phyloP scores from a whole-genome alignment of 1,284 basidiomycete species.

The Cryptococcus sp. region DNA sequence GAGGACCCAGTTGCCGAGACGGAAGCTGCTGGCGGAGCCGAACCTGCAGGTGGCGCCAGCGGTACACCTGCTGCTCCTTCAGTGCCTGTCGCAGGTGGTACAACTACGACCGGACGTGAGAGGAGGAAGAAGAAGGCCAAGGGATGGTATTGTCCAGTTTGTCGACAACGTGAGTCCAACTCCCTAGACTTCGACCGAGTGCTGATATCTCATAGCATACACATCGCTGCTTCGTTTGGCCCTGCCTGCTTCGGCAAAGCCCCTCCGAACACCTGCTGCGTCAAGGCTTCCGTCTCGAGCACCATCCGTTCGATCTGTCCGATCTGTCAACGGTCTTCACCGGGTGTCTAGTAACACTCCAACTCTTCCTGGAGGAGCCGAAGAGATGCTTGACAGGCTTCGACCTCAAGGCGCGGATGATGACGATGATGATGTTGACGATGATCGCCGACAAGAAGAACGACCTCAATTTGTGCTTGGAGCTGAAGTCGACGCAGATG shows the following conservation, averaged over 20 bases:
- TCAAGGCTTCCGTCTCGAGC: slow-evolving; percentile 20
- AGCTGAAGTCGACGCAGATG: slow-evolving; percentile 10
- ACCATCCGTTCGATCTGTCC: slow-evolving; percentile 22
- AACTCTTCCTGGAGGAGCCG: slow-evolving; percentile 47
- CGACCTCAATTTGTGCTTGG: slow-evolving; percentile 23
- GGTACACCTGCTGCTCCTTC: slow-evolving; percentile 14
- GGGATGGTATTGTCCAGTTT: slow-evolving; percentile 91
- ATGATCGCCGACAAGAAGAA: slow-evolving; percentile 7
- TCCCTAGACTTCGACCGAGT: neutral
- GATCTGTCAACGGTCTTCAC: slow-evolving; percentile 17
- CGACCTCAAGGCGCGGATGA: slow-evolving; percentile 22
- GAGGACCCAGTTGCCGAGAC: slow-evolving; percentile 47
- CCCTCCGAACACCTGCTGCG: slow-evolving; percentile 12
- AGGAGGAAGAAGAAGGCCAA: slow-evolving; percentile 82
- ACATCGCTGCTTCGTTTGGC: slow-evolving; percentile 79
- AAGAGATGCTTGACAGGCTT: slow-evolving; percentile 40
- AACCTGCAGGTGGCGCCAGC: slow-evolving; percentile 21
- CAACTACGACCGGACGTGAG: slow-evolving; percentile 41
- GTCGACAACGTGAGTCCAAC: slow-evolving; percentile 67
- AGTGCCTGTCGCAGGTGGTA: slow-evolving; percentile 28
- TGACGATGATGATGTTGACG: slow-evolving; percentile 14
- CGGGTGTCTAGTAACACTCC: slow-evolving; percentile 27
- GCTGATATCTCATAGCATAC: slow-evolving; percentile 57
- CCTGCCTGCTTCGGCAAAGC: slow-evolving; percentile 58
- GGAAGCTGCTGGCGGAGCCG: slow-evolving; percentile 9